Conservation (phyloP, 2,329 filamentous ascomycete species). For the Paramyrothecium sp. region DNA sequence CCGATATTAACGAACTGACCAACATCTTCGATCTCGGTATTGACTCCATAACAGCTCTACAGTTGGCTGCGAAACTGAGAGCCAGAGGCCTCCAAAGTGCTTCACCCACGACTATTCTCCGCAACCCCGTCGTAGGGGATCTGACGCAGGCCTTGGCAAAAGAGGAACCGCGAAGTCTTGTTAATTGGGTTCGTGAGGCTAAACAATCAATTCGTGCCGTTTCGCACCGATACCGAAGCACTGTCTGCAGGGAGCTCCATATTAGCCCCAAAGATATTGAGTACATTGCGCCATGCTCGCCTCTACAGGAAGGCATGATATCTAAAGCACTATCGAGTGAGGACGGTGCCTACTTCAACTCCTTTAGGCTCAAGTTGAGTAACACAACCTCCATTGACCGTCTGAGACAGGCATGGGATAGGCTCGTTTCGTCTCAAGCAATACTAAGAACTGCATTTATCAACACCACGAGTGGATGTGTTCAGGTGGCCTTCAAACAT, state of each 20-base stretch:
- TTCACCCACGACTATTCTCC: slow-evolving; percentile 67
- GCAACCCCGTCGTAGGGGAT: slow-evolving; percentile 50
- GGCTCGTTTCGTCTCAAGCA: slow-evolving; percentile 49
- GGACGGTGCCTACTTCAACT: slow-evolving; percentile 70
- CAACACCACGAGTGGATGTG: slow-evolving; percentile 70
- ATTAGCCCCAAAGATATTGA: slow-evolving; percentile 58
- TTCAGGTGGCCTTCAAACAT: slow-evolving; percentile 65
- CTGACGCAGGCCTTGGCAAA: slow-evolving; percentile 38
- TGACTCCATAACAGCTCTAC: slow-evolving; percentile 82
- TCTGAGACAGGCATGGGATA: slow-evolving; percentile 58
- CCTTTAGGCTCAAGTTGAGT: slow-evolving; percentile 61
- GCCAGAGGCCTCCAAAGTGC: slow-evolving; percentile 58
- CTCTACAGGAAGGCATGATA: slow-evolving; percentile 84
- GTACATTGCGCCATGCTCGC: slow-evolving; percentile 77
- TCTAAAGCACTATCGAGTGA: slow-evolving; percentile 61
- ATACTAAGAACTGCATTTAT: slow-evolving; percentile 74
- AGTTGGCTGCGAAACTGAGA: slow-evolving; percentile 64
- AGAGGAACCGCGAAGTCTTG: slow-evolving; percentile 6
- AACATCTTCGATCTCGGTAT: slow-evolving; percentile 85
- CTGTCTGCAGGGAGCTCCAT: slow-evolving; percentile 51
- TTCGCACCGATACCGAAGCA: slow-evolving; percentile 56
- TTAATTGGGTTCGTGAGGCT: slow-evolving; percentile 39
- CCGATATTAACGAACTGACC: slow-evolving; percentile 48
- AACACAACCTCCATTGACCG: slow-evolving; percentile 38
- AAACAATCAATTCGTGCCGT: slow-evolving; percentile 64